Percentiles rank a stretch among this genome's conserved stretches.
Conservation (phyloP, 495 filamentous ascomycete genomes). For the Parathielavia appendiculata region DNA sequence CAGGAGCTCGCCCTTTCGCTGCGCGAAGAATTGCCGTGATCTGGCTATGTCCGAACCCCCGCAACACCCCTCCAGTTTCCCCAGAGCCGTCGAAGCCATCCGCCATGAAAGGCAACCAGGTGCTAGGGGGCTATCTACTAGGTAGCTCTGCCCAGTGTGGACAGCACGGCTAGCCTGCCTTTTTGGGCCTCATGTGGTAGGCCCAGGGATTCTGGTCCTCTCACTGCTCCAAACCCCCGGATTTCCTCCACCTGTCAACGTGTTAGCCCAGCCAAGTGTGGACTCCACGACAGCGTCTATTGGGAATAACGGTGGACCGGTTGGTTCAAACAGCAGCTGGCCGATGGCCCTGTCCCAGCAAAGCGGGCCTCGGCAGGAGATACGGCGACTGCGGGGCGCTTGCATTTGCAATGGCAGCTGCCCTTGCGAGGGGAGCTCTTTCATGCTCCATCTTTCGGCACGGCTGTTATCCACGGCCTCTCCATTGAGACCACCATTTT, state of each 20-base stretch:
- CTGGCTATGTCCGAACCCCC: conserved; percentile 17
- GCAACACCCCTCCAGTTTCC: background rate
- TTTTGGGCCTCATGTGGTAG: background rate
- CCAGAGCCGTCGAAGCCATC: background rate
- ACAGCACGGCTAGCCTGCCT: background rate
- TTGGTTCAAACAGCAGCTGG: background rate
- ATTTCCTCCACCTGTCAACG: conserved; percentile 6
- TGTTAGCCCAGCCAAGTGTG: background rate
- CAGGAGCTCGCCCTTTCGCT: background rate
- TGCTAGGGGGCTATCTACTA: background rate
- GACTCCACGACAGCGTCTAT: conserved; percentile 11
- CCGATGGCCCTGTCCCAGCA: conserved; percentile 16
- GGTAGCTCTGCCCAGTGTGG: background rate
- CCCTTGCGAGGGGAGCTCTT: conserved; percentile 5
- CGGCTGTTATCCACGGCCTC: conserved; percentile 18
- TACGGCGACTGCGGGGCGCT: conserved; percentile 17
- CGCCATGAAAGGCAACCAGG: conserved; percentile 1
- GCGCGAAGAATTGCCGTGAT: conserved; percentile 16
- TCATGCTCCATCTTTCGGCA: conserved; percentile 15
- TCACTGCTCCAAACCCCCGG: conserved; percentile 3
- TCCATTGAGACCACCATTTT: conserved; percentile 10
- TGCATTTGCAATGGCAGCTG: background rate
- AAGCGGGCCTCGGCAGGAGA: conserved; percentile 9
- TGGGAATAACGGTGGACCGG: conserved; percentile 12
- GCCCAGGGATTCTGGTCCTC: background rate